phyloP scores from a whole-genome alignment of 805 yeast genomes.

The Candida ascalaphidarum region DNA sequence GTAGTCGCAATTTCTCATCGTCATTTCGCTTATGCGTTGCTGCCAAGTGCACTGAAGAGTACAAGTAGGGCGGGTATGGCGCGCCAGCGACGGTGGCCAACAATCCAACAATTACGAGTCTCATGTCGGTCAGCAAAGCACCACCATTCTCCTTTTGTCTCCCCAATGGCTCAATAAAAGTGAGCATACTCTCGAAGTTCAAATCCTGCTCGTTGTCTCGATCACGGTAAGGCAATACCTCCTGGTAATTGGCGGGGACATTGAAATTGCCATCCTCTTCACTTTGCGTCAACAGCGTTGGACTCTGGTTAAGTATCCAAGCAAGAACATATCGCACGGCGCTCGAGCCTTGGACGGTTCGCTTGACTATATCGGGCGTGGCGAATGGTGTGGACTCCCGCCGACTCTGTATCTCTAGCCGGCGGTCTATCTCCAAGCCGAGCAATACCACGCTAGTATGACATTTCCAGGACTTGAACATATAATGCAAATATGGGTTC shows the following conservation, averaged over 20 bases:
- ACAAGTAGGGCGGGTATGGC: neutral
- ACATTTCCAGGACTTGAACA: constrained; percentile 58
- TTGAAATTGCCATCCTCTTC: constrained; percentile 1
- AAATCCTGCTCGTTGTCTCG: constrained; percentile 39
- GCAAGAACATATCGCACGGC: constrained; percentile 58
- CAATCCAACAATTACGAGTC: constrained; percentile 50
- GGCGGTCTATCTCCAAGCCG: constrained; percentile 46
- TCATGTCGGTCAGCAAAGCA: constrained; percentile 47
- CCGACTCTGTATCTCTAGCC: constrained; percentile 22
- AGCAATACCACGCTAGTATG: constrained; percentile 50
- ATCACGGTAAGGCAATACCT: constrained; percentile 5
- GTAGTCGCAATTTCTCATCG: constrained; percentile 9
- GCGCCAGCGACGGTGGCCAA: neutral
- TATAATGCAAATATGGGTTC: constrained; percentile 55
- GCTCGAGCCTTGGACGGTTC: constrained; percentile 48
- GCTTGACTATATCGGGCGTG: constrained; percentile 25
- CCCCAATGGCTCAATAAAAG: constrained; percentile 62
- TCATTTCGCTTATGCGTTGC: too few relatives aligned
- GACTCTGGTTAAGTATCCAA: constrained; percentile 45
- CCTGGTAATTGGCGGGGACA: too few relatives aligned
- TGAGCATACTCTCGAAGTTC: constrained; percentile 46
- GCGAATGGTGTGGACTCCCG: constrained; percentile 9
- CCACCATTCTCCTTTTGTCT: constrained; percentile 51
- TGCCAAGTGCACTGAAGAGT: neutral
- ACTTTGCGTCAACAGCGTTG: constrained; percentile 5